Conservation (phyloP, 805 yeast genomes). For the Saccharomyces cerevisiae region DNA sequence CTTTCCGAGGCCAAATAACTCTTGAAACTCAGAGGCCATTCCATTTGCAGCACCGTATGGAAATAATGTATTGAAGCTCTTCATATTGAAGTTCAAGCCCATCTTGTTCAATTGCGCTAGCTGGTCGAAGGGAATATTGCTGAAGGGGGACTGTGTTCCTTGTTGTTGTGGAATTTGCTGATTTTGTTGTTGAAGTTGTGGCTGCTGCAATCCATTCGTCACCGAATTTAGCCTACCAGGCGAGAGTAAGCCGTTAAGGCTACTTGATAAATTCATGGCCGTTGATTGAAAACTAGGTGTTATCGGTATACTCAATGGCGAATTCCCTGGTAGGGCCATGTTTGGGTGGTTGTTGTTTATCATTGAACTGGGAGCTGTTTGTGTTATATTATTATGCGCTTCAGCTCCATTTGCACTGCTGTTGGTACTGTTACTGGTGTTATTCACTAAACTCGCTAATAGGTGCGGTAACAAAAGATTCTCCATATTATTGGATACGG, state of each 20-base stretch:
- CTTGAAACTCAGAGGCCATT: constrained; percentile 27
- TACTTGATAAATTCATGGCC: constrained; percentile 8
- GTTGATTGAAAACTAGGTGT: constrained; percentile 7
- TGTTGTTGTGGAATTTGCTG: constrained; percentile 4
- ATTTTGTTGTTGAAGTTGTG: not conserved
- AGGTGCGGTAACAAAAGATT: not conserved
- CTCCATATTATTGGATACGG: not conserved
- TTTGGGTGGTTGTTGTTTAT: not conserved
- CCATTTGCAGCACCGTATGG: constrained; percentile 30
- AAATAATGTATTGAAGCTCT: constrained; percentile 5
- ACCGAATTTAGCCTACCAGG: constrained; percentile 7
- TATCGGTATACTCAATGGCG: not conserved
- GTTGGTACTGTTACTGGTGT: constrained; percentile 17
- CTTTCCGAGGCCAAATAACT: constrained; percentile 18
- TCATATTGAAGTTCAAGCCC: constrained; percentile 10
- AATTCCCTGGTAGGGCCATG: not conserved
- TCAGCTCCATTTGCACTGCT: constrained; percentile 1
- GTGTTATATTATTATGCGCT: not conserved
- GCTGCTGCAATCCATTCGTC: not conserved
- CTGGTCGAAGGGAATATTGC: not conserved
- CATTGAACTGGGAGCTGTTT: not conserved
- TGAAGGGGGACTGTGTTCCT: constrained; percentile 3
- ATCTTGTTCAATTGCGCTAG: constrained; percentile 12
- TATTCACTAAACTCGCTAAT: constrained; percentile 1
- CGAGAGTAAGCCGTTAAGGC: constrained; percentile 7